Evolutionary conservation across 805 yeast species (phyloP).

Genomic region (Candida chauliodis): DNA sequence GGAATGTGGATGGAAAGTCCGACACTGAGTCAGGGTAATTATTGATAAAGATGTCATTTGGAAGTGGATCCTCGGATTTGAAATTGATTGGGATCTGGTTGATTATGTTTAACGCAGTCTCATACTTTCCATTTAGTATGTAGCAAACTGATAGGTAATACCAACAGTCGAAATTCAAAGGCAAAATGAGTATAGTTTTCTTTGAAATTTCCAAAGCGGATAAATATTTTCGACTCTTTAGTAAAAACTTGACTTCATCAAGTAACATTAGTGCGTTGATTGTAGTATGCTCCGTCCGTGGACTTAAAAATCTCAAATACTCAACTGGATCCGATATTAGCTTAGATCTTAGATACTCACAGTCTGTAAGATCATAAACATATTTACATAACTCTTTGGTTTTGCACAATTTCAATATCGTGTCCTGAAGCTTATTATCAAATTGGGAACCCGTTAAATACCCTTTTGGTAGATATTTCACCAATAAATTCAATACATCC

Average conservation of each 20-base stretch:
- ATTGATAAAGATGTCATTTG: conserved; percentile 22
- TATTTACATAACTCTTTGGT: conserved; percentile 24
- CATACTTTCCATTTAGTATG: conserved; percentile 50
- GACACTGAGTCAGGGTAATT: conserved; percentile 23
- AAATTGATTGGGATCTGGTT: conserved; percentile 65
- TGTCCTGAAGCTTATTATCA: conserved; percentile 53
- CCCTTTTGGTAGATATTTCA: conserved; percentile 47
- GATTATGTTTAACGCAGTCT: conserved; percentile 60
- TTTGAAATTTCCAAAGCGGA: conserved; percentile 59
- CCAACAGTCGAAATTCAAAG: conserved; percentile 77
- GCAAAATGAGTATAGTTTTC: conserved; percentile 62
- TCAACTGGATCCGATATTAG: conserved; percentile 21
- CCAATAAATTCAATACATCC: conserved; percentile 33
- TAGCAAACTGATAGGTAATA: conserved; percentile 58
- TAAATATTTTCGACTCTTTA: conserved; percentile 49
- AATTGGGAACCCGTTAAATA: conserved; percentile 40
- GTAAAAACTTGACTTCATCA: conserved; percentile 62
- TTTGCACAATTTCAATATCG: conserved; percentile 42
- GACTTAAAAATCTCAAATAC: conserved; percentile 18
- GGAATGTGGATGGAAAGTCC: conserved; percentile 25
- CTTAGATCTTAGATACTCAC: conserved; percentile 14
- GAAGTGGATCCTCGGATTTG: conserved; percentile 15
- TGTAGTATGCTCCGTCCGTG: conserved; percentile 21
- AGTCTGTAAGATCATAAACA: conserved; percentile 8
- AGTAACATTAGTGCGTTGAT: conserved; percentile 57